Evolutionary conservation across 2,329 filamentous ascomycete genomes (phyloP).

Genomic region (Talaromyces sp.): DNA sequence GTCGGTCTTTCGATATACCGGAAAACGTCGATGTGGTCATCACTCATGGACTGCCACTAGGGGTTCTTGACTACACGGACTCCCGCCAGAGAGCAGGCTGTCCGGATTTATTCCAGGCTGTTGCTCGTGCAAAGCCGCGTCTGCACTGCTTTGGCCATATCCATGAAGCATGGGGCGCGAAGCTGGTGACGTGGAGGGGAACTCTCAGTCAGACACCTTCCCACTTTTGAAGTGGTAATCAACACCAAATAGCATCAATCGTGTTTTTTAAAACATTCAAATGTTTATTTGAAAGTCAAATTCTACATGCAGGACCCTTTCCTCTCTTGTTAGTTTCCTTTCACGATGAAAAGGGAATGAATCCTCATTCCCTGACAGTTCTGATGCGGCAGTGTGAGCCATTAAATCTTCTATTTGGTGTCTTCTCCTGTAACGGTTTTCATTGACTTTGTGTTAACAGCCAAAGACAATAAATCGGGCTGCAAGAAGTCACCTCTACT

Average conservation of each 20-base stretch:
- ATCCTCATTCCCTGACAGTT: too few species aligned
- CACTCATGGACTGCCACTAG: conserved; percentile 52
- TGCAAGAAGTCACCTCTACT: too few species aligned
- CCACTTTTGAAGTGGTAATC: conserved; percentile 28
- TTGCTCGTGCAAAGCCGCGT: conserved; percentile 26
- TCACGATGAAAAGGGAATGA: too few species aligned
- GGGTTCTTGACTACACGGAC: conserved; percentile 45
- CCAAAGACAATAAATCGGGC: too few species aligned
- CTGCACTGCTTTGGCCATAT: conserved; percentile 41
- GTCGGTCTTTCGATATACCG: conserved; percentile 33
- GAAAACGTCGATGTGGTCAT: conserved; percentile 44
- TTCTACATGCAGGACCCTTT: not conserved
- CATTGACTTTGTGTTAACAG: not conserved
- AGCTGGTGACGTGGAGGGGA: conserved; percentile 48
- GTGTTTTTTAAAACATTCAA: too few species aligned
- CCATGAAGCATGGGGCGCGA: conserved; percentile 53
- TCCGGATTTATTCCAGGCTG: conserved; percentile 24
- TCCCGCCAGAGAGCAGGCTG: conserved; percentile 27
- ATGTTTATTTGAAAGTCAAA: not conserved
- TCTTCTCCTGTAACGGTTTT: too few species aligned
- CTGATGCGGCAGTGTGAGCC: too few species aligned
- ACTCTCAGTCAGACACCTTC: conserved; percentile 28
- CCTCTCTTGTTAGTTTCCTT: too few species aligned
- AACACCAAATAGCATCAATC: too few species aligned
- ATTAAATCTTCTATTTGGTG: too few species aligned